Base-by-base conservation (phyloP, 768 basidiomycete genomes). In the Calocybe indica region DNA sequence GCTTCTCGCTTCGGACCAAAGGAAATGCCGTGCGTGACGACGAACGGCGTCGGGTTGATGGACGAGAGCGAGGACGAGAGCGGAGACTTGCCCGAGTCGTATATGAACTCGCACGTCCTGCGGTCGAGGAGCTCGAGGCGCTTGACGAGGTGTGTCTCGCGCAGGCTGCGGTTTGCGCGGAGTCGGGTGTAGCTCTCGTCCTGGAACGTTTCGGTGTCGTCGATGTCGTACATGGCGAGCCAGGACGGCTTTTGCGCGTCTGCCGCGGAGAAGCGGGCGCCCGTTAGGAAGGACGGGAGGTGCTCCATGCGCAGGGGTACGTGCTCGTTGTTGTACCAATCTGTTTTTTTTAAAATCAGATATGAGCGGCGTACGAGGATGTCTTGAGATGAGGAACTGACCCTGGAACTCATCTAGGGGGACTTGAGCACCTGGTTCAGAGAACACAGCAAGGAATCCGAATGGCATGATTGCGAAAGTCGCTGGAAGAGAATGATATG, bases 241-340 rank as follows among this genome's bases (percentile, higher is more conserved):
- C 76, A 79, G 1, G 63, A 60, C 0, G 75, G 73, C 32, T 49
- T 60, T 9, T 54, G 50, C 8, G 50, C 52, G 50, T 76, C 74
- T 2, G 60, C 43, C 2, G 70, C 70, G 1, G 59, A 58, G 52
- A 70, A 78, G 33, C 78, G 62, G 2, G 76, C 75, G 0, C 73
- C 75, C 5, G 74, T 72, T 36, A 75, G 65, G 61, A 78, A 78
- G 7, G 70, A 67, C 6, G 61, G 57, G 5, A 77, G 61, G 46
- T 69, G 62, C 50, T 78, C 65, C 46, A 78, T 58, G 8, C 78
- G 71, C 1, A 78, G 59, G 0, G 76, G 76, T 33, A 79, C 69
- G 53, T 78, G 78, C 60, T 79, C 78, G 46, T 75, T 74, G 53
- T 78, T 67, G 59, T 79, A 79, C 78, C 78, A 79, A 48, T 74